Conservation (phyloP, 2,329 filamentous ascomycete genomes). For the Didymella pinodella region DNA sequence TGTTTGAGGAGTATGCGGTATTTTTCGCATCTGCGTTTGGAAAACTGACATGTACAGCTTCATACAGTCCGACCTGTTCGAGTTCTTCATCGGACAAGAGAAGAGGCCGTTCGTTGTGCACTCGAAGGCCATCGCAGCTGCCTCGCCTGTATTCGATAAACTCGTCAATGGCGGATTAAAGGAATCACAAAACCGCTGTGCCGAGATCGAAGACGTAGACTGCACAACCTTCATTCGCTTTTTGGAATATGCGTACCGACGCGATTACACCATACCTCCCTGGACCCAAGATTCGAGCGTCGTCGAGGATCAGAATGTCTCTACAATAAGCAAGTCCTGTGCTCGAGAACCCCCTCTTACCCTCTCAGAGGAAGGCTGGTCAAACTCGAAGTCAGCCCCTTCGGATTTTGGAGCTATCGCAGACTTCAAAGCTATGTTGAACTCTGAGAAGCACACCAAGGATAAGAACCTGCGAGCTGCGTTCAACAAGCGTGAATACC, state of each 20-base stretch:
- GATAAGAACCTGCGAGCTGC: not conserved
- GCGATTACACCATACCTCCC: conserved; percentile 32
- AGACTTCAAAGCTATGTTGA: too few species aligned
- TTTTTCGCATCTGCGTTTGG: not conserved
- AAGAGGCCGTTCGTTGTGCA: conserved; percentile 29
- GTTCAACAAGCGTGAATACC: conserved; percentile 7
- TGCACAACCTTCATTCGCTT: conserved; percentile 39
- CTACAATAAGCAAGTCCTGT: too few species aligned
- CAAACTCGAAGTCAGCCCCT: conserved; percentile 8
- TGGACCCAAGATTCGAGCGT: not conserved
- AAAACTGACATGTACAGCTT: conserved; percentile 20
- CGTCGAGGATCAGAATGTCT: not conserved
- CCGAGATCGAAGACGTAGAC: conserved; percentile 29
- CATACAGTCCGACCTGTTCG: conserved; percentile 35
- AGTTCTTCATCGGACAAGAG: conserved; percentile 34
- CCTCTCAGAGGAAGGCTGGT: not conserved
- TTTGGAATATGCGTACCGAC: conserved; percentile 37
- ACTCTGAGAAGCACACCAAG: too few species aligned
- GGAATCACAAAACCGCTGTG: conserved; percentile 28
- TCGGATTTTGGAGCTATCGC: conserved; percentile 4
- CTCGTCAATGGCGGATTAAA: conserved; percentile 35
- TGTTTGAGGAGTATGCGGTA: conserved; percentile 24
- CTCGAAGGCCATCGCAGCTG: conserved; percentile 32
- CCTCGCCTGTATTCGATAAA: conserved; percentile 23
- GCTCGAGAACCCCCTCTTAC: too few species aligned